phyloP scores from a whole-genome alignment of 2,329 filamentous ascomycete genomes.

The Cladosporium cucumerinum region DNA sequence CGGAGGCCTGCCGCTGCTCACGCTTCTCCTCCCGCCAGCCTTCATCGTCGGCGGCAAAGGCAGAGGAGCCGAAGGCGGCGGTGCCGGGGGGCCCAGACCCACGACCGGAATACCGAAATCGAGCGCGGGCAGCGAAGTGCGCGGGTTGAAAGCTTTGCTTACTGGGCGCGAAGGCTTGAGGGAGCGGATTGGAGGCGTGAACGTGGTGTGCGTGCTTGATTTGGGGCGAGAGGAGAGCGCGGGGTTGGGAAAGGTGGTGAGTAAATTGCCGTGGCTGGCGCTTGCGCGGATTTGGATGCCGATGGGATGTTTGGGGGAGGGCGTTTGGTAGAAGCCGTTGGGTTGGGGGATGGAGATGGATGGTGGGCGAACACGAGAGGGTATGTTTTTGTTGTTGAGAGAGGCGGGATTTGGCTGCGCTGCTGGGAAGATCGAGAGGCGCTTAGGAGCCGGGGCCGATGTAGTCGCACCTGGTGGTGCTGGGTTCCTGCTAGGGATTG shows the following conservation, averaged over 20 bases:
- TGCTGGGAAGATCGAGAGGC: conserved; percentile 25
- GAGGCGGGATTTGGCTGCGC: conserved; percentile 6
- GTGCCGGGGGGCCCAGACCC: conserved; percentile 44
- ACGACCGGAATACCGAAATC: conserved; percentile 38
- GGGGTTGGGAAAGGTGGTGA: conserved; percentile 36
- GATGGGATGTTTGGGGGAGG: conserved; percentile 39
- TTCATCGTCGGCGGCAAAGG: conserved; percentile 35
- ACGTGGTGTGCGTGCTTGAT: conserved; percentile 29
- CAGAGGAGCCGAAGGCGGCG: conserved; percentile 45
- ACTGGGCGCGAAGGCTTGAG: conserved; percentile 30
- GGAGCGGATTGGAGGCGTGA: conserved; percentile 30
- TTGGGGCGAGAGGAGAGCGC: conserved; percentile 17
- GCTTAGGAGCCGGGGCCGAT: conserved; percentile 9
- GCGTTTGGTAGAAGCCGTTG: neutral
- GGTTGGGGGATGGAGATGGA: neutral
- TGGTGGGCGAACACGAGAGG: conserved; percentile 17
- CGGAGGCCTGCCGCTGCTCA: neutral
- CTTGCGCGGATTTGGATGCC: conserved; percentile 42
- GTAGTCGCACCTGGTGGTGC: conserved; percentile 9
- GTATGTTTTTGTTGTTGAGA: neutral
- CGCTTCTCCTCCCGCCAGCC: neutral
- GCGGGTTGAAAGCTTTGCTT: conserved; percentile 1
- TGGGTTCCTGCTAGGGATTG: neutral
- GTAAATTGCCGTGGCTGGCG: conserved; percentile 42
- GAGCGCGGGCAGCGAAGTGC: conserved; percentile 21